Base-by-base conservation (phyloP, 2,329 filamentous ascomycete species). In the Shiraia sp. region DNA sequence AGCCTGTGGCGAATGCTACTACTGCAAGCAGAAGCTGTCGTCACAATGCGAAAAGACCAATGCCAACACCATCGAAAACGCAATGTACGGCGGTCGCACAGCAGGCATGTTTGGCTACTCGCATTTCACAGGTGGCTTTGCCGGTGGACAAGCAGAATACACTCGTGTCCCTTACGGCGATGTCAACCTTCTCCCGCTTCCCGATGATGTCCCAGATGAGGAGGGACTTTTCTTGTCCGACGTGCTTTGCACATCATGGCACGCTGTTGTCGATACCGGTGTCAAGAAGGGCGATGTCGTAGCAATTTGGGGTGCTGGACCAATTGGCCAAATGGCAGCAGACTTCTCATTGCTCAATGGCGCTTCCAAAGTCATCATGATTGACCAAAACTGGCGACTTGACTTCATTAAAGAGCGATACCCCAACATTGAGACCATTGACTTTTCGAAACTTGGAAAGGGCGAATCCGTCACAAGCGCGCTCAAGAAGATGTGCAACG, bases 121-220 rank as follows among this genome's bases (percentile, higher is more conserved):
- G 10, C 77, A 90, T 61, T 88, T 95, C 62, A 90, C 87, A 0
- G 90, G 89, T 6, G 90, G 90, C 0, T 95, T 92, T 62, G 88
- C 89, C 1, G 89, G 90, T 34, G 90, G 90, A 0, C 90, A 95
- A 69, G 87, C 89, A 3, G 90, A 95, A 71, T 95, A 90, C 59
- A 85, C 91, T 0, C 81, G 90, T 6, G 88, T 95, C 6, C 89
- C 90, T 0, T 80, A 84, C 22, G 90, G 83, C 19, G 87, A 93
- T 55, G 83, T 89, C 45, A 95, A 95, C 61, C 75, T 95, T 15
- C 76, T 95, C 10, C 82, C 85, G 57, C 81, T 95, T 5, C 90
- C 90, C 1, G 83, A 87, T 39, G 79, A 80, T 53, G 85, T 95
- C 0, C 87, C 89, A 0, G 90, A 95, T 60, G 90, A 95, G 74